phyloP scores from a whole-genome alignment of 2,329 filamentous ascomycete species.

The Venturia pyrina region DNA sequence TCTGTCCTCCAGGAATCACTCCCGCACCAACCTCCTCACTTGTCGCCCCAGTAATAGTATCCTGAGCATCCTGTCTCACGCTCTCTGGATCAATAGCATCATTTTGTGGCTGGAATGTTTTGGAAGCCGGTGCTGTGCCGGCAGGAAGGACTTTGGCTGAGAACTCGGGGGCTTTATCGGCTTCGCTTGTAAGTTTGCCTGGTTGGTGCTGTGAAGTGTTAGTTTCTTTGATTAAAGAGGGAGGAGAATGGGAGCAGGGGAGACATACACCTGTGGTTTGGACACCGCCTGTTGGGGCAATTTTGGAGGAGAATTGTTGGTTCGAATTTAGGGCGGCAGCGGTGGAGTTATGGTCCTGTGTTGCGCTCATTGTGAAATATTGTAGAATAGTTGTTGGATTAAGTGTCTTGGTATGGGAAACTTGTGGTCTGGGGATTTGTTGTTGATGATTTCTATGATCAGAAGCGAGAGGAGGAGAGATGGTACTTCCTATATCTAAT shows the following conservation, averaged over 20 bases:
- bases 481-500: not conserved
- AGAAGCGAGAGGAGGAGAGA: not conserved
- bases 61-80: slow-evolving; percentile 31
- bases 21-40: slow-evolving; percentile 44
- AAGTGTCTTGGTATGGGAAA: too few species aligned
- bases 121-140: slow-evolving; percentile 49
- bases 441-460: not conserved
- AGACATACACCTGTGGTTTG: slow-evolving; percentile 6
- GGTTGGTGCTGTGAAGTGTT: slow-evolving; percentile 47
- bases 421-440: not conserved
- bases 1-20: slow-evolving; percentile 43
- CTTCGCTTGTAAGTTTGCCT: slow-evolving; percentile 48
- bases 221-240: not conserved
- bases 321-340: not conserved
- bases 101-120: slow-evolving; percentile 36
- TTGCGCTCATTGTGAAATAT: not conserved
- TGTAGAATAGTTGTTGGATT: not conserved
- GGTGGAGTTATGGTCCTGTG: not conserved
- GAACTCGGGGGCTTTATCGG: slow-evolving; percentile 54
- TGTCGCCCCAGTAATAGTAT: slow-evolving; percentile 42
- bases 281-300: not conserved
- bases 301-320: slow-evolving; percentile 1
- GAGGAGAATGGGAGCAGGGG: not conserved
- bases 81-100: slow-evolving; percentile 33
- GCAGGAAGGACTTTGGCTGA: slow-evolving; percentile 49